Evolutionary conservation across 2,329 filamentous ascomycete genomes (phyloP).

Genomic region (Onygena corvina): DNA sequence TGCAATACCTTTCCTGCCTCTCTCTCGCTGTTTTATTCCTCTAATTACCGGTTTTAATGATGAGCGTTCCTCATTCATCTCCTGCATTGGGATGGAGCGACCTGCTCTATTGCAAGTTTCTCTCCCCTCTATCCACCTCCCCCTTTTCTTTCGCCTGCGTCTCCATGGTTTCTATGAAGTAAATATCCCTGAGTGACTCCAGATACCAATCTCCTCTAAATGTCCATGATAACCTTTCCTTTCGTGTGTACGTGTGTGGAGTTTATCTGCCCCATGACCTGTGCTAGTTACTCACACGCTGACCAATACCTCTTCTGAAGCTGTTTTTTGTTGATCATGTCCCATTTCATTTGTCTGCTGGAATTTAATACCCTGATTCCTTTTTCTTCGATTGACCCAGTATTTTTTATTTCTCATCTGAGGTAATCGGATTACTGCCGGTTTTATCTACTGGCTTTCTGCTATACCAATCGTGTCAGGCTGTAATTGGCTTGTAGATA

Average conservation of each 20-base stretch:
- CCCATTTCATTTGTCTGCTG: neutral
- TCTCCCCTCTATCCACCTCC: neutral
- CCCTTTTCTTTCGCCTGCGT: too few relatives aligned
- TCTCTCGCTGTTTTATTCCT: neutral
- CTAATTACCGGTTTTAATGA: conserved; percentile 7
- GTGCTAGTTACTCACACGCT: neutral
- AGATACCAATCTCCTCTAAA: neutral
- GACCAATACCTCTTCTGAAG: neutral
- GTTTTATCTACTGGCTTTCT: neutral
- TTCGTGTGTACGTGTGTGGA: neutral
- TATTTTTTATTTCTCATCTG: neutral
- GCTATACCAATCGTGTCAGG: too few relatives aligned
- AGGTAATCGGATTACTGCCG: neutral
- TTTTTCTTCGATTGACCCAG: neutral
- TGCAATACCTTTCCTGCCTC: conserved; percentile 6
- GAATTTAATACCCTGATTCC: conserved; percentile 3
- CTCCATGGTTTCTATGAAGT: neutral
- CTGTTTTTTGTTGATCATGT: conserved; percentile 3
- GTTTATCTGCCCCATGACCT: neutral
- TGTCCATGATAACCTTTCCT: neutral
- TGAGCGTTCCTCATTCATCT: conserved; percentile 7
- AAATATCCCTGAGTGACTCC: neutral
- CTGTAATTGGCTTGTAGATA: too few relatives aligned
- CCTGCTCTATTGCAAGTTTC: conserved; percentile 6
- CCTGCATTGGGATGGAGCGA: conserved; percentile 7